phyloP scores from a whole-genome alignment of 352 stramenopile species.

The Phytophthora quininea region DNA sequence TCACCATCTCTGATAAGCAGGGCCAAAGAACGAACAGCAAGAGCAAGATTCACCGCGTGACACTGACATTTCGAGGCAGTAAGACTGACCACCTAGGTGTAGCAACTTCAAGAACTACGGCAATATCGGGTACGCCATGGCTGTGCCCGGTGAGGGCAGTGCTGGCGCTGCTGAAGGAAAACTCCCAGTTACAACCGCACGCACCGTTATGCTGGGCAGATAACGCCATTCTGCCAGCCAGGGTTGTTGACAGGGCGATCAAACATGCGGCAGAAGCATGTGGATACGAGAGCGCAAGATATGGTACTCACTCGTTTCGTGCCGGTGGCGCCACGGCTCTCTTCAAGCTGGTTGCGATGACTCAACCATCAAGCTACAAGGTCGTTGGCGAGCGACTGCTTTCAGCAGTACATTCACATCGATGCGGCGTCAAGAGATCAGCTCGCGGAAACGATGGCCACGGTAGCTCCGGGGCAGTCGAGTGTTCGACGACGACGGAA shows the following conservation, averaged over 20 bases:
- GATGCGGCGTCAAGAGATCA: no score
- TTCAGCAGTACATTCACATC: conserved; percentile 5
- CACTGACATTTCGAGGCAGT: neutral
- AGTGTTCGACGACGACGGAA: no score
- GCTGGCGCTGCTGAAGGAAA: neutral
- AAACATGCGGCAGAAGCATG: neutral
- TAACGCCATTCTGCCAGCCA: neutral
- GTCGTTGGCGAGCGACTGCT: conserved; percentile 7
- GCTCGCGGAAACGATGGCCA: no score
- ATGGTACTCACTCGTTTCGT: conserved; percentile 6
- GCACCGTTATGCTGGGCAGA: neutral
- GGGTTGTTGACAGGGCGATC: neutral
- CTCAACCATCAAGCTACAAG: conserved; percentile 3
- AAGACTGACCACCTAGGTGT: conserved; percentile 1
- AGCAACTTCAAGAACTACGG: neutral
- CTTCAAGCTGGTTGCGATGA: neutral
- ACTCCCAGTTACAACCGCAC: neutral
- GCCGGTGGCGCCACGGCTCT: conserved; percentile 12
- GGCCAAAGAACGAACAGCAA: neutral
- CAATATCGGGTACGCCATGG: neutral
- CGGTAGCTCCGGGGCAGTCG: no score
- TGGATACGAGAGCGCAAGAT: neutral
- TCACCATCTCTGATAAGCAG: neutral
- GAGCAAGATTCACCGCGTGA: neutral
- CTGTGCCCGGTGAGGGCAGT: conserved; percentile 1